Percentiles rank a stretch among this genome's conserved stretches.
Conservation (phyloP, 331 rosid genomes). For the Telfairia occidentalis region DNA sequence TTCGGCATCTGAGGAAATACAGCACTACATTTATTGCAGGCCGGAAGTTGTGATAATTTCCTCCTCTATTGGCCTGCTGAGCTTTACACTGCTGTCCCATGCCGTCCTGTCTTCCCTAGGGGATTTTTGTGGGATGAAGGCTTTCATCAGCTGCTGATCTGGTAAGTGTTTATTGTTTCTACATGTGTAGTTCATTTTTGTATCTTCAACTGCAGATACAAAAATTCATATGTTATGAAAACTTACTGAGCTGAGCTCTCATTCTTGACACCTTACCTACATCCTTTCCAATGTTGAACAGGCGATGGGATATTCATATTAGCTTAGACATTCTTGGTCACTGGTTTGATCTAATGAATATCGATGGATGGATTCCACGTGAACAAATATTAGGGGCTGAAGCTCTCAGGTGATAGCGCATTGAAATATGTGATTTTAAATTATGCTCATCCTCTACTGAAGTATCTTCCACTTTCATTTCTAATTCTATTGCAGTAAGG, state of each 20-base stretch:
- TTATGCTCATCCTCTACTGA: constrained; percentile 17
- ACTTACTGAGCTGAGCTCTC: too few relatives aligned
- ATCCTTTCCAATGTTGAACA: constrained; percentile 25
- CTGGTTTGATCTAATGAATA: constrained; percentile 89
- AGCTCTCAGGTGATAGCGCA: constrained; percentile 59
- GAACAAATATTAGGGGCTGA: constrained; percentile 96
- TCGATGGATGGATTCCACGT: constrained; percentile 99
- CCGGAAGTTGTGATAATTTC: constrained; percentile 29
- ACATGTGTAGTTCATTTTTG: constrained; percentile 1
- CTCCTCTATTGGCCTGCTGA: constrained; percentile 88
- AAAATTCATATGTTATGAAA: too few relatives aligned
- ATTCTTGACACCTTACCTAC: neutral
- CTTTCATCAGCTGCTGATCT: constrained; percentile 83
- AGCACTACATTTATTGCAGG: constrained; percentile 39
- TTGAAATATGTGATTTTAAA: constrained; percentile 13
- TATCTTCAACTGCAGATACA: constrained; percentile 6
- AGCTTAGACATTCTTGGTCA: constrained; percentile 85
- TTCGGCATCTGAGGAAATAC: constrained; percentile 17
- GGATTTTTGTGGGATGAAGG: constrained; percentile 99
- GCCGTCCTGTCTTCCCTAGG: constrained; percentile 91
- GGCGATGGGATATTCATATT: constrained; percentile 91
- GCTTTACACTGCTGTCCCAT: constrained; percentile 92
- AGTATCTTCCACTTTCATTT: constrained; percentile 16
- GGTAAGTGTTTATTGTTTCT: constrained; percentile 37
- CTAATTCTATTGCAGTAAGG: constrained; percentile 51